Percentiles rank a stretch among this genome's conserved stretches.
Conservation (phyloP, 2,329 filamentous ascomycete genomes). For the Penicillium sp. region DNA sequence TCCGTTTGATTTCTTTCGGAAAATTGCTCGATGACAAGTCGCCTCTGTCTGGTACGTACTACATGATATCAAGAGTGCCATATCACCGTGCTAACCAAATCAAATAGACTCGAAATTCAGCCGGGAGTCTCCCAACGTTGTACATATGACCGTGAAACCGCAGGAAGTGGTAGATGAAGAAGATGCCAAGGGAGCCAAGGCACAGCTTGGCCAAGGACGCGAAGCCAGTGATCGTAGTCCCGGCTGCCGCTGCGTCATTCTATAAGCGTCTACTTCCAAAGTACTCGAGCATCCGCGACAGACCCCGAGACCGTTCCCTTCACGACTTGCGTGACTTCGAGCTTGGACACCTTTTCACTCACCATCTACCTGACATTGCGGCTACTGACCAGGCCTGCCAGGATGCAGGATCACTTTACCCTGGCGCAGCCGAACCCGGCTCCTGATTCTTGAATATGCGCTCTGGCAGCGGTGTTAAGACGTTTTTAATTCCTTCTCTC, state of each 20-base stretch:
- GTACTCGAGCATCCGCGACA: neutral
- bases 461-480: slow-evolving; percentile 18
- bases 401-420: slow-evolving; percentile 11
- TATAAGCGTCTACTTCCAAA: slow-evolving; percentile 39
- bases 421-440: neutral
- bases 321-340: neutral
- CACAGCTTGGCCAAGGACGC: slow-evolving; percentile 45
- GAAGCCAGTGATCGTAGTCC: slow-evolving; percentile 55
- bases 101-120: slow-evolving; percentile 70
- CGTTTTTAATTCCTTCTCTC: slow-evolving; percentile 1
- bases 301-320: neutral
- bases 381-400: slow-evolving; percentile 11
- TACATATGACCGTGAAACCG: slow-evolving; percentile 91
- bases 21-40: slow-evolving; percentile 86
- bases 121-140: slow-evolving; percentile 68
- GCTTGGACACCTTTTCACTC: neutral
- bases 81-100: slow-evolving; percentile 2
- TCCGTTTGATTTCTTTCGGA: slow-evolving; percentile 86
- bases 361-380: slow-evolving; percentile 4
- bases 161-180: slow-evolving; percentile 78
- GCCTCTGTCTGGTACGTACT: slow-evolving; percentile 68
- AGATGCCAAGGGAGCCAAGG: slow-evolving; percentile 63
- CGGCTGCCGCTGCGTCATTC: slow-evolving; percentile 61
- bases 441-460: slow-evolving; percentile 12
- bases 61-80: neutral